Base-by-base conservation (phyloP, 306 rosid genomes). In the Cicer pinnatifidum region DNA sequence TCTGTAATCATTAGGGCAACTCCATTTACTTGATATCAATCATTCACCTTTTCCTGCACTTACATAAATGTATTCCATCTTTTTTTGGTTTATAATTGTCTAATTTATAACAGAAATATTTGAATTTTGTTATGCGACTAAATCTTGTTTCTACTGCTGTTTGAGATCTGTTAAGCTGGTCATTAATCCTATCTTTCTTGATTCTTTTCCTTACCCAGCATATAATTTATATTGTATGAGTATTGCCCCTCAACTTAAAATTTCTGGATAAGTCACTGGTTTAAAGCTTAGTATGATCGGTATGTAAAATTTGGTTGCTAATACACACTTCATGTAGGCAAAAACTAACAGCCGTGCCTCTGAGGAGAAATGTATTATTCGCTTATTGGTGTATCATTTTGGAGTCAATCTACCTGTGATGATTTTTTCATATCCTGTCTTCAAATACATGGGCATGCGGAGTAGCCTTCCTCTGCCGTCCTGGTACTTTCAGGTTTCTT, bases 401-500 rank as follows among this genome's bases (percentile, higher is more conserved):
- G 89, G 96, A 58, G 98, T 93, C 83, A 93, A 93, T 71, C 97
- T 93, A 62, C 98, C 98, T 28, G 84, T 93, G 78, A 88, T 90
- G 91, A 66, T 90, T 16, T 70, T 83, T 74, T 89, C 98, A 16
- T 90, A 91, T 79, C 98, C 98, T 0, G 88, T 93, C 84, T 93
- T 93, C 92, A 81, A 8, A 71, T 80, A 64, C 81, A 93, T 93
- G 98, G 98, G 98, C 77, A 88, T 93, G 97, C 86, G n/a, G 16
- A 90, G 88, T 78, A 88, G 86, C 82, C 88, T 93, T 84, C 98
- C 96, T 44, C 82, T 93, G 82, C 98, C 98, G 47, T 86, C 98
- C 96, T 93, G 98, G 98, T 93, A 93, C 86, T 83, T 89, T 84
- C 91, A 83, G 33, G 96, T 89, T 89, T 87, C 91, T 90, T 90